Evolutionary conservation across 2,329 filamentous ascomycete species (phyloP).

Genomic region (Cytospora piceae): DNA sequence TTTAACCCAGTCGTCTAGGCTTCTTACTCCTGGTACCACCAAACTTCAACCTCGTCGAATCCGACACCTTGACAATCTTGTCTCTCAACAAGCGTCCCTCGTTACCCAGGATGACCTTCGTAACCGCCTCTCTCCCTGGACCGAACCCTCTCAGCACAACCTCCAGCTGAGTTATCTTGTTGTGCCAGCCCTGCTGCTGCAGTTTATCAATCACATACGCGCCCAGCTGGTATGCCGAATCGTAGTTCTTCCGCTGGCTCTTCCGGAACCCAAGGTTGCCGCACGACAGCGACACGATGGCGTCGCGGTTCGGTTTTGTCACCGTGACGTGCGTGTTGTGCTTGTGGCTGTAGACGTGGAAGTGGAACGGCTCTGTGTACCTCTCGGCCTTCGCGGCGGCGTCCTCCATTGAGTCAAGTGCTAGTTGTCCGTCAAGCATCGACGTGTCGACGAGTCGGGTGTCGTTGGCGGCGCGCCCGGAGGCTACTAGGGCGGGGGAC

Average conservation of each 20-base stretch:
- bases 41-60: slow-evolving; percentile 91
- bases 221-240: slow-evolving; percentile 88
- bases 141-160: slow-evolving; percentile 86
- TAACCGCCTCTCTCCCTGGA: slow-evolving; percentile 81
- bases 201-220: slow-evolving; percentile 84
- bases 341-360: slow-evolving; percentile 85
- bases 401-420: background rate
- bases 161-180: slow-evolving; percentile 77
- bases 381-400: slow-evolving; percentile 40
- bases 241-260: slow-evolving; percentile 77
- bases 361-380: slow-evolving; percentile 70
- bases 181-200: slow-evolving; percentile 77
- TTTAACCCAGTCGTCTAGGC: slow-evolving; percentile 75
- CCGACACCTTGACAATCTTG: slow-evolving; percentile 78
- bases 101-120: slow-evolving; percentile 83
- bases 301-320: slow-evolving; percentile 77
- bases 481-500: slow-evolving; percentile 20
- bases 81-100: slow-evolving; percentile 78
- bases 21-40: slow-evolving; percentile 87
- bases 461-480: slow-evolving; percentile 29
- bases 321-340: slow-evolving; percentile 97
- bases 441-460: slow-evolving; percentile 26
- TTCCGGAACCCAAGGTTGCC: slow-evolving; percentile 95
- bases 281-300: slow-evolving; percentile 77
- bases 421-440: slow-evolving; percentile 21